Percentiles rank a stretch among this genome's conserved stretches.
These are phyloP conservation scores for Talaromyces trachyspermus DNA, from an alignment of 495 filamentous ascomycete species.

Conservation along the genomic window DNA sequence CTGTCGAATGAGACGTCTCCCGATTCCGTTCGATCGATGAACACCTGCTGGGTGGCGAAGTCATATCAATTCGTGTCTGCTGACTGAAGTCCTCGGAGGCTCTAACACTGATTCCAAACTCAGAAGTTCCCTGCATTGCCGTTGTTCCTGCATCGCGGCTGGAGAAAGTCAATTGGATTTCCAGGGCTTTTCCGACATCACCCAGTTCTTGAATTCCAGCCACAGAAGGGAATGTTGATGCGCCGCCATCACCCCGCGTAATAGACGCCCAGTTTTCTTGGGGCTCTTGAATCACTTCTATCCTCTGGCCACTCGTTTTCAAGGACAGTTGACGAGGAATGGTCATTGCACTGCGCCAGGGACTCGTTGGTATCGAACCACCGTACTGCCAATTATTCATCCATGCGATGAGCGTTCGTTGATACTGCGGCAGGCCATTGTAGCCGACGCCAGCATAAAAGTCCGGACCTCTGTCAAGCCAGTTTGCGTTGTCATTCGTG, in stretches of 20 bases:
- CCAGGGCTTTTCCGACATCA: slow-evolving; percentile 14
- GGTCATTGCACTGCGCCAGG: slow-evolving; percentile 47
- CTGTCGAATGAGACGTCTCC: neutral
- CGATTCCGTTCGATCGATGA: slow-evolving; percentile 10
- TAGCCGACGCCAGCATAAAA: slow-evolving; percentile 51
- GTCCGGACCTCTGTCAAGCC: slow-evolving; percentile 51
- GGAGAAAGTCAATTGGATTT: slow-evolving; percentile 20
- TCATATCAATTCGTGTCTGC: slow-evolving; percentile 24
- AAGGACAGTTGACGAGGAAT: slow-evolving; percentile 36
- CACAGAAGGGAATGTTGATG: slow-evolving; percentile 32
- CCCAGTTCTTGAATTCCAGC: slow-evolving; percentile 18
- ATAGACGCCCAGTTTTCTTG: slow-evolving; percentile 13
- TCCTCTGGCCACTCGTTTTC: slow-evolving; percentile 15
- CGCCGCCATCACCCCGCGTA: neutral
- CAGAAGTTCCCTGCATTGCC: neutral
- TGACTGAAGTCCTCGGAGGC: slow-evolving; percentile 26
- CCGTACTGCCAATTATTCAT: slow-evolving; percentile 57
- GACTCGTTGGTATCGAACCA: slow-evolving; percentile 32
- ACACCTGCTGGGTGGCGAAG: slow-evolving; percentile 22
- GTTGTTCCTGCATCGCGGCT: neutral
- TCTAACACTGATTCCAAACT: slow-evolving; percentile 20
- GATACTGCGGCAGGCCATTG: slow-evolving; percentile 32
- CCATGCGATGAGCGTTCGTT: slow-evolving; percentile 45
- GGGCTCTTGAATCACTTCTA: slow-evolving; percentile 19
- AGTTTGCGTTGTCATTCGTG: slow-evolving; percentile 17